Evolutionary conservation across 208 protist genomes (phyloP).

Genomic region (Trypanosoma congolense): DNA sequence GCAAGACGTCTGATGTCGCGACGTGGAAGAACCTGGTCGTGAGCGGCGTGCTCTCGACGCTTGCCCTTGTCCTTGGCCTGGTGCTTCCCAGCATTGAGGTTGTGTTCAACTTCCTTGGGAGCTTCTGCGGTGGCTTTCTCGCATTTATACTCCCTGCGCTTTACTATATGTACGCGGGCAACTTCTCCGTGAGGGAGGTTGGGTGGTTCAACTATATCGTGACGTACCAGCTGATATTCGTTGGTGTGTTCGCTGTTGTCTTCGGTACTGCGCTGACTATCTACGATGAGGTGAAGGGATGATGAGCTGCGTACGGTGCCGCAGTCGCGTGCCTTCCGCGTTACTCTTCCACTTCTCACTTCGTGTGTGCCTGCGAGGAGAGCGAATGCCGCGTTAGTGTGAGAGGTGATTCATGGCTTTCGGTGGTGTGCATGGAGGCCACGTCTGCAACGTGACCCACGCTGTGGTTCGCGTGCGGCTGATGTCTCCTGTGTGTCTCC

Average conservation of each 20-base stretch:
- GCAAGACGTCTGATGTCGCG: conserved; percentile 42
- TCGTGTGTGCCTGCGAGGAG: not conserved
- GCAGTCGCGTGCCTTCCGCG: no score
- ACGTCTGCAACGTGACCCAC: no score
- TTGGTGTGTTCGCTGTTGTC: conserved; percentile 57
- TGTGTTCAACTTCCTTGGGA: conserved; percentile 74
- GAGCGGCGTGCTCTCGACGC: conserved; percentile 33
- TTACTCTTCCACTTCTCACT: not conserved
- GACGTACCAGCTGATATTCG: conserved; percentile 42
- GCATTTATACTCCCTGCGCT: conserved; percentile 78
- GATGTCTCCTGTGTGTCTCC: no score
- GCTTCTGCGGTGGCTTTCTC: conserved; percentile 64
- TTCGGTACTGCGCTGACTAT: conserved; percentile 69
- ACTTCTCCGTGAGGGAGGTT: conserved; percentile 46
- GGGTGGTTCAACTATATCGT: conserved; percentile 47
- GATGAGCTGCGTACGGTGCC: not conserved
- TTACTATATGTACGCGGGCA: conserved; percentile 72
- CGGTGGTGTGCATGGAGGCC: no score
- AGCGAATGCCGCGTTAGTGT: no score
- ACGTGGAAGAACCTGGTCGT: conserved; percentile 46
- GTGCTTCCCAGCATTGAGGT: conserved; percentile 76
- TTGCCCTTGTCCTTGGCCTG: conserved; percentile 62
- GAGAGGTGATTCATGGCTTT: no score
- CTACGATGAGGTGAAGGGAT: conserved; percentile 19
- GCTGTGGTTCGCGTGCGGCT: no score